Conservation (phyloP, 2,329 filamentous ascomycete genomes). For the Diplodia seriata region DNA sequence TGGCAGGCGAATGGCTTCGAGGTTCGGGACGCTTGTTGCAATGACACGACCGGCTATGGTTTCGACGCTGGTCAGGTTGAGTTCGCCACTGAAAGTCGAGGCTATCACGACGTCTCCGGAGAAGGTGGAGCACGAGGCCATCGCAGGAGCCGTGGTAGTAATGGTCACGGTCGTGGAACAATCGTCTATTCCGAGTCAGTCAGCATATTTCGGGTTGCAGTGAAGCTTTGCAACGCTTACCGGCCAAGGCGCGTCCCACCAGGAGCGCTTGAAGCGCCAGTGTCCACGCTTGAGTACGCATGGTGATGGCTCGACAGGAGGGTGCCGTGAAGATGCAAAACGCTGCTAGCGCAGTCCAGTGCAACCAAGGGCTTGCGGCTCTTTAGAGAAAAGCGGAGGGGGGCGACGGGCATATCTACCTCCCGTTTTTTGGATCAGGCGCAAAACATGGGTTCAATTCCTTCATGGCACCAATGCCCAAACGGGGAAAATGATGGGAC, state of each 20-base stretch:
- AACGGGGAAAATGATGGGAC: not conserved
- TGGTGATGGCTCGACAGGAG: not conserved
- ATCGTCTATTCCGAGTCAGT: not conserved
- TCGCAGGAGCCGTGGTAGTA: not conserved
- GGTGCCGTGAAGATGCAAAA: not conserved
- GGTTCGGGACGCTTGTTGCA: not conserved
- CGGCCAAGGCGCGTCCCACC: not conserved
- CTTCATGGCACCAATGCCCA: not conserved
- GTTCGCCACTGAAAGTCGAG: not conserved
- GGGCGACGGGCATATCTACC: not conserved
- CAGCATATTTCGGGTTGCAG: not conserved
- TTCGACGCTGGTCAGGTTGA: not conserved
- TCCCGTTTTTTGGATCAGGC: not conserved
- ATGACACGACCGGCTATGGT: not conserved
- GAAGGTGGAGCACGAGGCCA: constrained; percentile 2
- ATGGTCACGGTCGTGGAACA: not conserved
- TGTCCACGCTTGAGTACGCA: not conserved
- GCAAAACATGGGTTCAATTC: not conserved
- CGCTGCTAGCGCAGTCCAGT: not conserved
- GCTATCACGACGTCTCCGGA: constrained; percentile 3
- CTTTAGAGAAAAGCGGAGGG: not conserved
- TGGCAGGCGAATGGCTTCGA: not conserved
- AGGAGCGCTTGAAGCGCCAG: not conserved
- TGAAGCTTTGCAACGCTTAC: not conserved
- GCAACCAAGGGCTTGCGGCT: not conserved